Percentiles rank a stretch among this genome's conserved stretches.
These are phyloP conservation scores for Fusarium newnesense DNA, from an alignment of 2,329 filamentous ascomycete genomes.

Conservation along the genomic window DNA sequence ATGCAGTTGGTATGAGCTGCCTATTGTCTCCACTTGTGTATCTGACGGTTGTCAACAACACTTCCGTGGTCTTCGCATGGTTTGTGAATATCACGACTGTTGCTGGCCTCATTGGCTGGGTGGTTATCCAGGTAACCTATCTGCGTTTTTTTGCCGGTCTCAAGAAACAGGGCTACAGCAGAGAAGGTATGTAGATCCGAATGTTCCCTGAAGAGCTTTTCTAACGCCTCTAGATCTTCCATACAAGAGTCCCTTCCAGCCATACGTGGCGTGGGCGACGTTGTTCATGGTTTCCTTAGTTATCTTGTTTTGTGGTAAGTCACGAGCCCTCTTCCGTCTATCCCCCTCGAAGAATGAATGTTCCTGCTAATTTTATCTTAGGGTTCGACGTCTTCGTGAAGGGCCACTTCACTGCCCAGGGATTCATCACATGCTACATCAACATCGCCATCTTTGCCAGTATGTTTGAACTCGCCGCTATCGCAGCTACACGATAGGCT, in stretches of 20 bases:
- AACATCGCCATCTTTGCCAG: background rate
- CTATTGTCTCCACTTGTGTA: rapidly evolving
- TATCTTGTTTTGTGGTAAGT: background rate
- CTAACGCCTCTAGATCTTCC: background rate
- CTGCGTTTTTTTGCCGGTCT: background rate
- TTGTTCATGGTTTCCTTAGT: background rate
- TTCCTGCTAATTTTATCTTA: rapidly evolving
- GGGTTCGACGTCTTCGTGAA: background rate
- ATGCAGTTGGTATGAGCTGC: background rate
- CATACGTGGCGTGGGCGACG: background rate
- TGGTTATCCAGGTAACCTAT: background rate
- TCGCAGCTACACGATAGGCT: rapidly evolving
- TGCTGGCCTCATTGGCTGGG: background rate
- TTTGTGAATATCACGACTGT: background rate
- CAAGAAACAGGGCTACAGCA: background rate
- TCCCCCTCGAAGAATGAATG: rapidly evolving
- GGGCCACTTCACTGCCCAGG: background rate
- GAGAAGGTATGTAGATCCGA: background rate
- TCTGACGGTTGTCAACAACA: background rate
- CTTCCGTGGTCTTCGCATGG: background rate
- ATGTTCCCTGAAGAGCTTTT: rapidly evolving
- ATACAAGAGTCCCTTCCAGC: background rate
- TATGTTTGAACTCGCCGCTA: rapidly evolving
- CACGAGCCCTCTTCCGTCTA: rapidly evolving
- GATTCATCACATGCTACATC: background rate